phyloP scores from a whole-genome alignment of 495 filamentous ascomycete species.

The Halenospora varia region DNA sequence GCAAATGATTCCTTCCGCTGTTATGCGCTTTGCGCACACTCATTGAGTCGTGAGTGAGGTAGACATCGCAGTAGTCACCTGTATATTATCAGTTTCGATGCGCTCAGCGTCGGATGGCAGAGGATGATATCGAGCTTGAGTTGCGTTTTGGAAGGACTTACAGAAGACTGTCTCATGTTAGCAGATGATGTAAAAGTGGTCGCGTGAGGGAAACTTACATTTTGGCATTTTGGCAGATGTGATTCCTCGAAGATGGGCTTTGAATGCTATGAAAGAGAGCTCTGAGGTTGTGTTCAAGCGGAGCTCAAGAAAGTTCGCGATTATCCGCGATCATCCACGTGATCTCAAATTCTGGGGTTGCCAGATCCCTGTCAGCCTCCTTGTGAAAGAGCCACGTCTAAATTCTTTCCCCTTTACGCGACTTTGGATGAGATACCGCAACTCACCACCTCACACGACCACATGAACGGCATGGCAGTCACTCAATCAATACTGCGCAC shows the following conservation, averaged over 20 bases:
- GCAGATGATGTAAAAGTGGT: not conserved
- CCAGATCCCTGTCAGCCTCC: constrained; percentile 9
- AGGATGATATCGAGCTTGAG: constrained; percentile 8
- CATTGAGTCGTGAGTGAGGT: constrained; percentile 99
- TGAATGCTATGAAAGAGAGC: not conserved
- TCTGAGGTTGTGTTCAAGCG: too few species aligned
- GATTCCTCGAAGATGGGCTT: not conserved
- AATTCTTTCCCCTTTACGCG: constrained; percentile 13
- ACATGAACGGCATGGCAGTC: constrained; percentile 18
- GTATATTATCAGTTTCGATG: constrained; percentile 21
- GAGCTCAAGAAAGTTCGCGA: not conserved
- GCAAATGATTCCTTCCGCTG: constrained; percentile 89
- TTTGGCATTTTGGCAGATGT: constrained; percentile 63
- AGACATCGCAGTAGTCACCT: constrained; percentile 99
- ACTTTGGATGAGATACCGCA: not conserved
- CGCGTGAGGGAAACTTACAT: constrained; percentile 55
- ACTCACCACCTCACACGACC: constrained; percentile 7
- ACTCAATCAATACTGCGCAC: constrained; percentile 14
- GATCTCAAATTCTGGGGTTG: not conserved
- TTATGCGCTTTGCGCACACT: constrained; percentile 99
- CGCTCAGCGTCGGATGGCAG: too few species aligned
- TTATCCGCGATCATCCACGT: constrained; percentile 10
- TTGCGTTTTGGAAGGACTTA: constrained; percentile 28
- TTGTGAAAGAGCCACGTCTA: constrained; percentile 14
- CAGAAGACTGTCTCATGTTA: constrained; percentile 28